Percentiles rank a stretch among this genome's conserved stretches.
These are phyloP conservation scores for Xylaria sp. DNA, from an alignment of 2,329 filamentous ascomycete species.

Conservation along the genomic window DNA sequence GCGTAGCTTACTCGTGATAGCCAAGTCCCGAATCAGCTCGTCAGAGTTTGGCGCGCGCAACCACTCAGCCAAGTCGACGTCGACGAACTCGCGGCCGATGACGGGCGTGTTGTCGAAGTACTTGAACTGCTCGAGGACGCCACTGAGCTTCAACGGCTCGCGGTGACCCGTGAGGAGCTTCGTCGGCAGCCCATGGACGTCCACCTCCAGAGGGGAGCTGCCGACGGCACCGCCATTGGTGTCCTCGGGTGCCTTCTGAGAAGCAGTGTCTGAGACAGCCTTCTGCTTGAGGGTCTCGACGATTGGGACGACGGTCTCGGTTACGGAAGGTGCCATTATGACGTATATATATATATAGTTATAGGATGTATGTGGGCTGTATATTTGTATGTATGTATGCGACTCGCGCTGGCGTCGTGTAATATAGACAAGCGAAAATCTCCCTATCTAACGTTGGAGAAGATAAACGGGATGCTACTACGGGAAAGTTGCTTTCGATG, in stretches of 20 bases:
- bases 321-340: constrained; percentile 46
- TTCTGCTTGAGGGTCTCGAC: constrained; percentile 46
- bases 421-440: background rate
- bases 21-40: constrained; percentile 72
- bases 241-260: constrained; percentile 31
- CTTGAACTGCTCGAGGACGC: constrained; percentile 63
- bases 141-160: constrained; percentile 61
- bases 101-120: constrained; percentile 69
- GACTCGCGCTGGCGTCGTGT: constrained; percentile 5
- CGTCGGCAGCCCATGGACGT: constrained; percentile 37
- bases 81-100: constrained; percentile 71
- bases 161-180: constrained; percentile 43
- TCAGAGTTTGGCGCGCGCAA: constrained; percentile 71
- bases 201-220: constrained; percentile 26
- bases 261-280: constrained; percentile 16
- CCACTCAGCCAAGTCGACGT: constrained; percentile 68
- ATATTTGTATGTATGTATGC: constrained; percentile 4
- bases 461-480: background rate
- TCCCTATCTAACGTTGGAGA: background rate
- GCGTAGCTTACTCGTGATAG: constrained; percentile 67
- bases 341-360: no score
- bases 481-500: background rate
- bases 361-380: background rate
- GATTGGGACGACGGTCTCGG: constrained; percentile 42
- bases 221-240: constrained; percentile 35